Evolutionary conservation across 2,329 filamentous ascomycete genomes (phyloP), one percentile per base, ranked within the genome.

Genomic region (Pestalotiopsis sp.): DNA sequence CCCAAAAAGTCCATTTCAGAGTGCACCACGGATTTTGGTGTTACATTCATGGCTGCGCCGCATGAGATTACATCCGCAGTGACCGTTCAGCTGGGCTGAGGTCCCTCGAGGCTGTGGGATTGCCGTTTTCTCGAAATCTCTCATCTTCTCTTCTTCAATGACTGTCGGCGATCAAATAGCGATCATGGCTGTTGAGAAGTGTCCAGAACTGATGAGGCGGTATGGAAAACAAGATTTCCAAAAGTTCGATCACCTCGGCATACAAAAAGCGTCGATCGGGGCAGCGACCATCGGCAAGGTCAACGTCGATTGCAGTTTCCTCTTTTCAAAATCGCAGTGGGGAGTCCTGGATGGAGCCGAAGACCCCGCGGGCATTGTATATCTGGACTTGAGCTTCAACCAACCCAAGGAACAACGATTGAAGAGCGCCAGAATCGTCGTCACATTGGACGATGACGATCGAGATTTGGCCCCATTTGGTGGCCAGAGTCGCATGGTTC

Each of bases 311-410:
- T 77, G 75, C 68, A 68, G 70, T n/a, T 77, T 78, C 59, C 68
- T 74, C 17, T 77, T 77, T 64, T 70, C 71, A 45, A 75, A 75
- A 52, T 77, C 76, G 1, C 71, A 72, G 68, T 78, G 76, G 76
- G 76, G 76, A 4, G 71, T 75, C 9, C 64, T 77, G 6, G 69
- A 68, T 14, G 64, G 63, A 1, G 69, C 67, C 9, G 62, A 74
- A 20, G 68, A 65, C 41, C 73, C 74, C 9, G 76, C 72, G 3
- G 76, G 76, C 12, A 72, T 77, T 27, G 69, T 78, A n/a, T 78
- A 78, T 57, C 38, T 78, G 11, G 74, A 77, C 27, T 61, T 78
- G 4, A 68, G 68, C 11, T 77, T 78, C 58, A 71, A 68, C 3
- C 72, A 76, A 23, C 74, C 75, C 13, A 66, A 58, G 3, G 72